These are phyloP conservation scores for Talaromyces borbonicus DNA, from an alignment of 495 filamentous ascomycete genomes.

Conservation along the genomic window DNA sequence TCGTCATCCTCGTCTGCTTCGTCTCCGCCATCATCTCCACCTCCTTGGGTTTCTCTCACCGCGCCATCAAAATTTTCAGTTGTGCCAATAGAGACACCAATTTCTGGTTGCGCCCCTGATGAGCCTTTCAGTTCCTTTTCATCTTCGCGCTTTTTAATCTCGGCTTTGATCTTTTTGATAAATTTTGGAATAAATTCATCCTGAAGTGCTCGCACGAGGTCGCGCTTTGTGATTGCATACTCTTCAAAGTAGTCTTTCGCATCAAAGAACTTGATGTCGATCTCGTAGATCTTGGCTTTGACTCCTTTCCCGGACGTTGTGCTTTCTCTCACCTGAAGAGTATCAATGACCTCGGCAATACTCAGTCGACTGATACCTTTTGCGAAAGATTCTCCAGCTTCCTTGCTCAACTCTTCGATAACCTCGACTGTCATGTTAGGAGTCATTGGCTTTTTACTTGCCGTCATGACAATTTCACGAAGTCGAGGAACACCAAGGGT, in stretches of 20 bases:
- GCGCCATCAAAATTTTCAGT: slow-evolving; percentile 44
- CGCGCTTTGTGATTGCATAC: slow-evolving; percentile 69
- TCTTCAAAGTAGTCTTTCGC: slow-evolving; percentile 69
- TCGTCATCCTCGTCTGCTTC: slow-evolving; percentile 64
- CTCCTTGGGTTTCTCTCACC: slow-evolving; percentile 29
- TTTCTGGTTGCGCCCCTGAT: slow-evolving; percentile 63
- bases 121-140: slow-evolving; percentile 49
- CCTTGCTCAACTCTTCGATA: slow-evolving; percentile 58
- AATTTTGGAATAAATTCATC: slow-evolving; percentile 64
- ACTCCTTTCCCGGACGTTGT: slow-evolving; percentile 57
- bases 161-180: slow-evolving; percentile 54
- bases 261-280: slow-evolving; percentile 76
- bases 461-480: slow-evolving; percentile 97
- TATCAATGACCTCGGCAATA: slow-evolving; percentile 77
- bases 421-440: slow-evolving; percentile 84
- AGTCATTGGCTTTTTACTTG: slow-evolving; percentile 75
- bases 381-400: slow-evolving; percentile 68
- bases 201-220: slow-evolving; percentile 73
- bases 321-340: slow-evolving; percentile 66
- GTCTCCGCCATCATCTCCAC: slow-evolving; percentile 45
- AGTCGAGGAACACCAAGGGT: slow-evolving; percentile 96
- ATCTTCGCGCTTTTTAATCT: slow-evolving; percentile 66
- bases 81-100: slow-evolving; percentile 67
- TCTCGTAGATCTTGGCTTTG: slow-evolving; percentile 73
- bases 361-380: slow-evolving; percentile 88